Conservation (phyloP, 441 rosid species). For the Bruguiera hainesii region DNA sequence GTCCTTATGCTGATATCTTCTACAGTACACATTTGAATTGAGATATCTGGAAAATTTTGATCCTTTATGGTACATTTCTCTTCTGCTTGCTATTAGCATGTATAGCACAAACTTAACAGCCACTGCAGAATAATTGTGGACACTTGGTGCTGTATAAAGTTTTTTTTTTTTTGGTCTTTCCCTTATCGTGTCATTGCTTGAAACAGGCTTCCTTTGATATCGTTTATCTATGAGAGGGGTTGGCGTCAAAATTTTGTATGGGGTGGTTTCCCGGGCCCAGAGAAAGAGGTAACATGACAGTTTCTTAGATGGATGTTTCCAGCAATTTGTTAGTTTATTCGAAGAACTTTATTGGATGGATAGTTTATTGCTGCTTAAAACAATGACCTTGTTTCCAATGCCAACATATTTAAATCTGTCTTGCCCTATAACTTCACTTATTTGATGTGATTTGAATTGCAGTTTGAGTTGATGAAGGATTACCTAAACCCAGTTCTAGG, state of each 20-base stretch:
- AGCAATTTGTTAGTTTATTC: neutral
- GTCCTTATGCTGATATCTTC: no score
- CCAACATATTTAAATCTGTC: neutral
- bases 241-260: conserved; percentile 76
- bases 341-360: neutral
- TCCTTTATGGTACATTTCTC: no score
- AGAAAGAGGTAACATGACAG: conserved; percentile 61
- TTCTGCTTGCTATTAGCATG: no score
- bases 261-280: conserved; percentile 85
- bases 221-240: conserved; percentile 82
- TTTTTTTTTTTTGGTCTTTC: neutral
- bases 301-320: conserved; percentile 13
- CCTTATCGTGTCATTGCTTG: conserved; percentile 14
- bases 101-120: no score
- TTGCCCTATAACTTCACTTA: neutral
- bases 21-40: no score
- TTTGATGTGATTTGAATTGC: conserved; percentile 19
- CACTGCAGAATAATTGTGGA: no score
- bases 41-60: no score
- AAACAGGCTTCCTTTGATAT: conserved; percentile 54
- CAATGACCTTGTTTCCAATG: neutral
- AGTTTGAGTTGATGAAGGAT: conserved; percentile 77
- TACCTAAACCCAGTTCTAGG: conserved; percentile 75
- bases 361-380: neutral
- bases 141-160: no score